Base-by-base conservation (phyloP, 2,329 filamentous ascomycete species). In the Pestalotiopsis fici region DNA sequence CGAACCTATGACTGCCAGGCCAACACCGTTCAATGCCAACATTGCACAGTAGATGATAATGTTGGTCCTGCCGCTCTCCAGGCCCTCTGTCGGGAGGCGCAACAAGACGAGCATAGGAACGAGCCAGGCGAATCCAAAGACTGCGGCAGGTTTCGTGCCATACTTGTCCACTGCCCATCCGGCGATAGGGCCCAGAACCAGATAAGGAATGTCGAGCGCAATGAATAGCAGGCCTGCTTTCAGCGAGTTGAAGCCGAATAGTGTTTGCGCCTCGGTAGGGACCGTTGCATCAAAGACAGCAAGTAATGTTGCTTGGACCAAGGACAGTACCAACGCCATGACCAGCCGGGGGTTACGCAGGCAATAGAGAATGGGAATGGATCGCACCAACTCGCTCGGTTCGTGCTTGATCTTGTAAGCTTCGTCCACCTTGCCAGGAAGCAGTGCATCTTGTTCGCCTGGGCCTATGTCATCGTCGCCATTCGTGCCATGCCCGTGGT, bases 71-170 rank as follows among this genome's bases (percentile, higher is more conserved):
- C 64, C 64, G n/a, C 62, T 54, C 1, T 70, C 74, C 72, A 66
- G 78, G 71, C 69, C 86, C 74, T 71, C 71, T 74, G 91, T 85
- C 2, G 83, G 85, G 57, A 91, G 79, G 64, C 85, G 86, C 5
- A 91, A 84, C 67, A 90, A 77, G 37, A 90, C 78, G 74, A 90
- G 90, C 1, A 86, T 85, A 28, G 91, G 68, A 61, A 85, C 83
- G 18, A 91, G 83, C 13, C 86, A 87, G 73, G 86, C 85, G 75
- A 91, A 77, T 0, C 80, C 79, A 21, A 77, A 18, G 0, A 78
- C 74, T 0, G 78, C 74, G 2, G 75, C 74, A 2, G 67, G 68
- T 54, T 79, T 79, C 2, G 77, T 72, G 37, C 80, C 80, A 65
- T 76, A 78, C 11, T 73, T 74, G 68, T 82, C 80, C 2, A 82